Conservation (phyloP, 768 basidiomycete genomes). For the Psilocybe cyanescens region DNA sequence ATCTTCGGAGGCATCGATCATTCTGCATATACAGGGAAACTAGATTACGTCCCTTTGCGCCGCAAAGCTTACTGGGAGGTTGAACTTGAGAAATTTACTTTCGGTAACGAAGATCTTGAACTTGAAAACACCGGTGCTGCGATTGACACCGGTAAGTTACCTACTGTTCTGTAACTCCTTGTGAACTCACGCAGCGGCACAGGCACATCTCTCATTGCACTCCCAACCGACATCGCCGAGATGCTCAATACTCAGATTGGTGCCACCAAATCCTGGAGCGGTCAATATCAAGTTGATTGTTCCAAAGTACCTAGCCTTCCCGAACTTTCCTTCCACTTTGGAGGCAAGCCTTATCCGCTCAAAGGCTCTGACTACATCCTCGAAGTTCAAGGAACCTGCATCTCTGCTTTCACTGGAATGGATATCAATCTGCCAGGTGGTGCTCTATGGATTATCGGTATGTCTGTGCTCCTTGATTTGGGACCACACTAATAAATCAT, state of each 20-base stretch:
- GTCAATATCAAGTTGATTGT: conserved; percentile 93
- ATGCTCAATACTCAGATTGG: conserved; percentile 97
- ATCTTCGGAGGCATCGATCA: conserved; percentile 90
- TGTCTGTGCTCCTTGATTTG: conserved; percentile 17
- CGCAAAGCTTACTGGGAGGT: conserved; percentile 99
- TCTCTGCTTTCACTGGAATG: conserved; percentile 90
- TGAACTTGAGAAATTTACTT: conserved; percentile 83
- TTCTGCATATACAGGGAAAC: conserved; percentile 75
- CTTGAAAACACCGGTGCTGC: conserved; percentile 94
- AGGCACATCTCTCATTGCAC: conserved; percentile 93
- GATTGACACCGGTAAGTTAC: conserved; percentile 75
- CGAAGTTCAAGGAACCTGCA: conserved; percentile 89
- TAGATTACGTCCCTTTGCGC: conserved; percentile 88
- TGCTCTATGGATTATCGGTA: conserved; percentile 90
- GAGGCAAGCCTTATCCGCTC: conserved; percentile 78
- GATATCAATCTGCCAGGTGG: conserved; percentile 86
- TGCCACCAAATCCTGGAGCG: conserved; percentile 93
- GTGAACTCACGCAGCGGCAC: conserved; percentile 14
- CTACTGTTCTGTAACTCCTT: neutral
- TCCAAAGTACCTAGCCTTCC: conserved; percentile 83
- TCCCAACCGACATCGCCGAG: conserved; percentile 95
- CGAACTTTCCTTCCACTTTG: conserved; percentile 82
- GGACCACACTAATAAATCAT: neutral
- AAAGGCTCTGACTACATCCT: conserved; percentile 89
- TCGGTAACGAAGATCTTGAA: conserved; percentile 88